A percentile compares a stretch with the other conserved stretches of the same genome.
Evolutionary conservation across 1,139 yeast genomes (phyloP).

Genomic region (Taiozyma sp.): DNA sequence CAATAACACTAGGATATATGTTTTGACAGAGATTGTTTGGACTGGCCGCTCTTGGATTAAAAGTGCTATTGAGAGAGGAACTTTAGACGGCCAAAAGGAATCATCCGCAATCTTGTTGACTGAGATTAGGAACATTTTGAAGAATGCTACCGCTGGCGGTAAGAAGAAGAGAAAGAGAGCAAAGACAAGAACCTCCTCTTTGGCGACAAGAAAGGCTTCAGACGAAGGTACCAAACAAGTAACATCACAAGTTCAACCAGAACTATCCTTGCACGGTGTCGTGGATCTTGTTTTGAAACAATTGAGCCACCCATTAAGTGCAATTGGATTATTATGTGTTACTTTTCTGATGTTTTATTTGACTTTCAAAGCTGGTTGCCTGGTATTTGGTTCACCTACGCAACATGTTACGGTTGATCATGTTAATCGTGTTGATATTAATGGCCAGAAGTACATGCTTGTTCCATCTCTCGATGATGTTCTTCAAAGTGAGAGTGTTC

Average conservation of each 20-base stretch:
- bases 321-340: conserved; percentile 3
- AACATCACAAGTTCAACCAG: not conserved
- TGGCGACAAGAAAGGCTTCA: not conserved
- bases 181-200: conserved; percentile 11
- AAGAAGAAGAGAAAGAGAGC: conserved; percentile 29
- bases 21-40: conserved; percentile 78
- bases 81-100: conserved; percentile 83
- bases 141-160: conserved; percentile 20
- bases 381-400: not conserved
- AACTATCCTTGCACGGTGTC: not conserved
- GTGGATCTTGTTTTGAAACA: not conserved
- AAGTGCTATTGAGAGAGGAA: conserved; percentile 87
- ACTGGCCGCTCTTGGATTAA: conserved; percentile 90
- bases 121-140: conserved; percentile 44
- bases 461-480: conserved; percentile 42
- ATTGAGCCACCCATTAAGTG: not conserved
- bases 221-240: not conserved
- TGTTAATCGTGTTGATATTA: conserved; percentile 30
- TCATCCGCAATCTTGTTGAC: conserved; percentile 54
- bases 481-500: conserved; percentile 30
- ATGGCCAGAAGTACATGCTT: conserved; percentile 39
- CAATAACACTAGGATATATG: conserved; percentile 58
- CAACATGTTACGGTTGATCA: conserved; percentile 6
- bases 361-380: not conserved
- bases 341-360: conserved; percentile 6